Percentiles rank a stretch among this genome's conserved stretches.
Conservation (phyloP, 2,329 filamentous ascomycete species). For the Colletotrichum gloeosporioides region DNA sequence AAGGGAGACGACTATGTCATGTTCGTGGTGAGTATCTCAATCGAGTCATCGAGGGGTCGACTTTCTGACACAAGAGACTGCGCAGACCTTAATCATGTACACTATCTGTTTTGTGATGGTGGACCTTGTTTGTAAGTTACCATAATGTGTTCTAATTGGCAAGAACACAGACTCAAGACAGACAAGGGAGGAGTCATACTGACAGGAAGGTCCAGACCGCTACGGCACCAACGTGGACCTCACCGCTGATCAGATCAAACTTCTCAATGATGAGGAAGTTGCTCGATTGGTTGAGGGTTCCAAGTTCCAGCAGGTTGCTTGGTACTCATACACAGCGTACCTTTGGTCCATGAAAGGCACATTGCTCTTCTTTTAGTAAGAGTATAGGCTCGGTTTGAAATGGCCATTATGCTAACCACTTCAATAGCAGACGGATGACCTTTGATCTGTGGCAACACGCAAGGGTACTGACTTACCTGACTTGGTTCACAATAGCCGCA, state of each 20-base stretch:
- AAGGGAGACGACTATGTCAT: constrained; percentile 44
- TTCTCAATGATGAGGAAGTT: constrained; percentile 31
- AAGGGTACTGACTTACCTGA: not conserved
- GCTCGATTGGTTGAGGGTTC: constrained; percentile 34
- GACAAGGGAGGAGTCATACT: not conserved
- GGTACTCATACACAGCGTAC: constrained; percentile 43
- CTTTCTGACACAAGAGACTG: not conserved
- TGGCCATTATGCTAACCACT: not conserved
- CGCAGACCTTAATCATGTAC: constrained; percentile 31
- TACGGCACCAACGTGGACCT: constrained; percentile 13
- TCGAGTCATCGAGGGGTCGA: not conserved
- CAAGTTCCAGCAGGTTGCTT: constrained; percentile 40
- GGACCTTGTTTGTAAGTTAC: constrained; percentile 34
- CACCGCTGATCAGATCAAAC: not conserved
- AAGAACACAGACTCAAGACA: not conserved
- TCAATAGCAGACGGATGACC: constrained; percentile 27
- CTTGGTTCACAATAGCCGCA: not conserved
- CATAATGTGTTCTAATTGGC: not conserved
- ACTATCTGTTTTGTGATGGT: constrained; percentile 39
- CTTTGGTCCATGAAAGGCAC: constrained; percentile 39
- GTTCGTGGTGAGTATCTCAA: constrained; percentile 27
- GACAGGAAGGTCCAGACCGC: constrained; percentile 1
- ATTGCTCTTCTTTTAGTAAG: constrained; percentile 30
- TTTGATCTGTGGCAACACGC: constrained; percentile 29
- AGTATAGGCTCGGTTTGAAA: no score